Percentiles rank a stretch among this genome's conserved stretches.
These are phyloP conservation scores for Fragaria nilgerrensis DNA, from an alignment of 306 rosid genomes.

Conservation along the genomic window DNA sequence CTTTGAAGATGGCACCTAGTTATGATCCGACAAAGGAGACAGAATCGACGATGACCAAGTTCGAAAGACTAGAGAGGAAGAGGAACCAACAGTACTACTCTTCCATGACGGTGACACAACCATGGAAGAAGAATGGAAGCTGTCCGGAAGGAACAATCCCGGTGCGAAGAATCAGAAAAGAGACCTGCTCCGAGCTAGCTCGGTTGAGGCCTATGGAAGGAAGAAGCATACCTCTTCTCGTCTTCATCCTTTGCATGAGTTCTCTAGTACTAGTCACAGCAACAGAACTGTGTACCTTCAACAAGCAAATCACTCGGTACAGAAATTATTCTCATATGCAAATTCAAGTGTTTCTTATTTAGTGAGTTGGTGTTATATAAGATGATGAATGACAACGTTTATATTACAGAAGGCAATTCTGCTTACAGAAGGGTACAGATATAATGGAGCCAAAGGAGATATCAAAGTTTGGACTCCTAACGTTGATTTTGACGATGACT, in stretches of 20 bases:
- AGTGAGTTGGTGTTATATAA: neutral
- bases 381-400: neutral
- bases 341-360: neutral
- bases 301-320: conserved; percentile 33
- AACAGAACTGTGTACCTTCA: conserved; percentile 10
- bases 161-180: conserved; percentile 43
- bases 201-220: conserved; percentile 30
- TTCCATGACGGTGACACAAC: conserved; percentile 31
- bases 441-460: conserved; percentile 35
- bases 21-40: conserved; percentile 5
- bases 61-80: neutral
- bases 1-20: conserved; percentile 42
- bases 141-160: conserved; percentile 71
- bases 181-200: conserved; percentile 39
- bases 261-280: neutral
- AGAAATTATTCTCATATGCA: neutral
- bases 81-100: neutral
- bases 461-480: conserved; percentile 30
- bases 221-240: conserved; percentile 32
- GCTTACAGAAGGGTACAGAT: conserved; percentile 29
- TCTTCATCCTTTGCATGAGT: conserved; percentile 11
- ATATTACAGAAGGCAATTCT: conserved; percentile 29
- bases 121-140: conserved; percentile 60
- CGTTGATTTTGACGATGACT: conserved; percentile 34
- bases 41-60: neutral